phyloP scores from a whole-genome alignment of 2,329 filamentous ascomycete genomes.

The Curvularia sp. region DNA sequence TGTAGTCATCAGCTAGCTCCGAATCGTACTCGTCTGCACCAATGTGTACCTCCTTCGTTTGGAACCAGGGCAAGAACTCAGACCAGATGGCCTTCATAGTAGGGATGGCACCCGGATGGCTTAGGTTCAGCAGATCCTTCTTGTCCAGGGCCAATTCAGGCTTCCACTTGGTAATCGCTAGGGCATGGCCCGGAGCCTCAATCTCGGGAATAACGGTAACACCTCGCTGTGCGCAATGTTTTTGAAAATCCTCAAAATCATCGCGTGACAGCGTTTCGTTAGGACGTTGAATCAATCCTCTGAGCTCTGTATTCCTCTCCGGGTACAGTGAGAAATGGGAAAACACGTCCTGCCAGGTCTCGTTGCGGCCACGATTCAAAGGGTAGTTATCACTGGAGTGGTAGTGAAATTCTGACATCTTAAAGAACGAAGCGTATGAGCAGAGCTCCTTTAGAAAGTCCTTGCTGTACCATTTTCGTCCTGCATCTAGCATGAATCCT shows the following conservation, averaged over 20 bases:
- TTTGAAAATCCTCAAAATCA: slow-evolving; percentile 48
- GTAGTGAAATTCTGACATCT: slow-evolving; percentile 59
- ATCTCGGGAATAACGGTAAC: slow-evolving; percentile 50
- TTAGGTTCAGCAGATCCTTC: slow-evolving; percentile 48
- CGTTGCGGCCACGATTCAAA: slow-evolving; percentile 56
- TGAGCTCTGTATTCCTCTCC: slow-evolving; percentile 42
- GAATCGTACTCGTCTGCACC: slow-evolving; percentile 50
- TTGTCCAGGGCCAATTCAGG: slow-evolving; percentile 47
- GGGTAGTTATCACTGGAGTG: slow-evolving; percentile 60
- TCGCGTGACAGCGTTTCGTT: slow-evolving; percentile 46
- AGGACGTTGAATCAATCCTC: slow-evolving; percentile 43
- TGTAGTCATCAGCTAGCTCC: slow-evolving; percentile 46
- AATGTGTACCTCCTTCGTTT: slow-evolving; percentile 49
- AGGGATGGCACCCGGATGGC: slow-evolving; percentile 46
- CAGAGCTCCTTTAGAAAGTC: slow-evolving; percentile 55
- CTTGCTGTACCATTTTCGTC: slow-evolving; percentile 54
- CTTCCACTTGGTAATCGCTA: slow-evolving; percentile 51
- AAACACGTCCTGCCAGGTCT: slow-evolving; percentile 56
- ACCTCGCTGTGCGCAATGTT: slow-evolving; percentile 44
- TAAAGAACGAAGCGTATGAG: slow-evolving; percentile 57
- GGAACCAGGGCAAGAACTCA: slow-evolving; percentile 50
- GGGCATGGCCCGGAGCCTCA: slow-evolving; percentile 47
- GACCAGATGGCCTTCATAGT: slow-evolving; percentile 49
- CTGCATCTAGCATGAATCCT: slow-evolving; percentile 56
- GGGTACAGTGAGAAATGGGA: slow-evolving; percentile 55